Evolutionary conservation across 1,284 basidiomycete species (phyloP).

Genomic region (Ceratobasidium sp.): DNA sequence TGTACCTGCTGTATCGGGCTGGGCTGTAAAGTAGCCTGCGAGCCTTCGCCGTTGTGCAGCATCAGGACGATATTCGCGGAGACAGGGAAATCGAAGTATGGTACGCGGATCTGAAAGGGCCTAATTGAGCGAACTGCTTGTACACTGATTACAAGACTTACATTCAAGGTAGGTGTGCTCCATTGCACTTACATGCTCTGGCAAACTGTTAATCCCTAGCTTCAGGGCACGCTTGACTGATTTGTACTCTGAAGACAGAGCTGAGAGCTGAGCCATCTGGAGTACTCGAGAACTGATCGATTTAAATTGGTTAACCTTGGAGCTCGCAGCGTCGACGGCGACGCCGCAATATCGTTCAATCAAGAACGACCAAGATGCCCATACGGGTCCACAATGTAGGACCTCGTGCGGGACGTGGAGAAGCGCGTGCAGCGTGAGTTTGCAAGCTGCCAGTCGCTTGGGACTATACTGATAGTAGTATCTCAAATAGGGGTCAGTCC

Average conservation of each 20-base stretch:
- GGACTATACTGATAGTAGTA: too few relatives aligned
- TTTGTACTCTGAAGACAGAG: background rate
- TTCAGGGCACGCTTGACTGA: background rate
- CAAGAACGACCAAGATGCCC: background rate
- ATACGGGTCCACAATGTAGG: background rate
- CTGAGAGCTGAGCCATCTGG: background rate
- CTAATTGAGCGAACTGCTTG: background rate
- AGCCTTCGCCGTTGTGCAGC: background rate
- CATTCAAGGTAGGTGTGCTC: background rate
- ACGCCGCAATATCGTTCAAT: constrained; percentile 29
- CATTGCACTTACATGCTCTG: background rate
- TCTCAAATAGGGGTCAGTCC: too few relatives aligned
- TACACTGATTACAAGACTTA: background rate
- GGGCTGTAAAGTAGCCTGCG: background rate
- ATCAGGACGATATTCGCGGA: background rate
- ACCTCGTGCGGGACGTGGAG: too few relatives aligned
- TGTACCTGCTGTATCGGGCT: background rate
- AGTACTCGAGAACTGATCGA: background rate
- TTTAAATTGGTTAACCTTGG: background rate
- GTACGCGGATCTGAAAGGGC: background rate
- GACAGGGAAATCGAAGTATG: background rate
- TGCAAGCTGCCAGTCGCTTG: too few relatives aligned
- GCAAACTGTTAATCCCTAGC: background rate
- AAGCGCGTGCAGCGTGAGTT: too few relatives aligned
- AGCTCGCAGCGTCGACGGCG: background rate